Conservation (phyloP, 1,284 basidiomycete genomes). For the Ustilago esculenta region DNA sequence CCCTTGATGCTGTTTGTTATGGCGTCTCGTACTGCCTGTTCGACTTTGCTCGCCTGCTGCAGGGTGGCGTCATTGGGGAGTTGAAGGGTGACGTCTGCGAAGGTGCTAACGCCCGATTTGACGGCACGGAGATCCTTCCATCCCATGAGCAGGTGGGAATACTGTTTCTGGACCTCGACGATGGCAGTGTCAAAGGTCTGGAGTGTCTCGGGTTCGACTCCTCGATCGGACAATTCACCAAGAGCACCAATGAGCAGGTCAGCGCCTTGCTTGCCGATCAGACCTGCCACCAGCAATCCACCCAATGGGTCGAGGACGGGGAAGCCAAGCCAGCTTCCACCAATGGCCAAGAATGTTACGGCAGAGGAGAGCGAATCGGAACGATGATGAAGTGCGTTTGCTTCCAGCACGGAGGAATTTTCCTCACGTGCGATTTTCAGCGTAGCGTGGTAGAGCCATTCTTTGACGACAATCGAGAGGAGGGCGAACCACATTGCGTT, state of each 20-base stretch:
- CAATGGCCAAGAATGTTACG: slow-evolving; percentile 61
- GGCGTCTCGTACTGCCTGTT: slow-evolving; percentile 38
- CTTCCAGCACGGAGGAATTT: slow-evolving; percentile 83
- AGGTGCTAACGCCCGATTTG: slow-evolving; percentile 57
- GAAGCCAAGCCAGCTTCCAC: slow-evolving; percentile 83
- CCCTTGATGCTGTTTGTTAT: slow-evolving; percentile 39
- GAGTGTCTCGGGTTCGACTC: slow-evolving; percentile 75
- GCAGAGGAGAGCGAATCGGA: slow-evolving; percentile 74
- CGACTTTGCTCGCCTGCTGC: slow-evolving; percentile 38
- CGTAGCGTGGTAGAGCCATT: slow-evolving; percentile 79
- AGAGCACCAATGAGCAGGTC: slow-evolving; percentile 78
- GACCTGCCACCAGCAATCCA: slow-evolving; percentile 85
- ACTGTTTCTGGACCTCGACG: slow-evolving; percentile 30
- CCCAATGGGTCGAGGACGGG: slow-evolving; percentile 90
- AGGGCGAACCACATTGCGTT: slow-evolving; percentile 97
- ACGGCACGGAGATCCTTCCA: slow-evolving; percentile 57
- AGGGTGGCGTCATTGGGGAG: slow-evolving; percentile 44
- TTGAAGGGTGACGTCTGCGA: slow-evolving; percentile 58
- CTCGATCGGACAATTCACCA: slow-evolving; percentile 84
- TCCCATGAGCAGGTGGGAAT: slow-evolving; percentile 30
- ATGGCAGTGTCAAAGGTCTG: slow-evolving; percentile 72
- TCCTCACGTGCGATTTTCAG: slow-evolving; percentile 85
- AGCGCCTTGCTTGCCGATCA: slow-evolving; percentile 88
- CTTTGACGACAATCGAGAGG: slow-evolving; percentile 82
- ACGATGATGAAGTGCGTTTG: slow-evolving; percentile 77